Base-by-base conservation (phyloP, 2,329 filamentous ascomycete species). In the Aulographum hederae region DNA sequence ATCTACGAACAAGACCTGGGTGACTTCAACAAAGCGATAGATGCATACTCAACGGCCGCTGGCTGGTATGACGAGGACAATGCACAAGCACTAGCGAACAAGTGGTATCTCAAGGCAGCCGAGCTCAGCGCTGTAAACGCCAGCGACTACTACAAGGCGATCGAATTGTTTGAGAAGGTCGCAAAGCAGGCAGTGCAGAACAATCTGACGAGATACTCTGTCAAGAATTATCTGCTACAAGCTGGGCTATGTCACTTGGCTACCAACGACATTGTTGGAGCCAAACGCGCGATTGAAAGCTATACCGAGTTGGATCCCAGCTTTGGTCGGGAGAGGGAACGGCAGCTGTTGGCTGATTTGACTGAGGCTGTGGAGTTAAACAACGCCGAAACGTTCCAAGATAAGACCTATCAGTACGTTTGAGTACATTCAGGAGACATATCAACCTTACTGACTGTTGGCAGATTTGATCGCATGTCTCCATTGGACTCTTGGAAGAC, bases 141-240 rank as follows among this genome's bases (percentile, higher is more conserved):
- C 37, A 80, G 94, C 50, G 80, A 94, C 50, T 94, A 92, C 60
- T 74, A 75, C 60, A 81, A 77, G 54, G 71, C 82, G 15, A 36
- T 35, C 15, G 45, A 44, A 19, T 43, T 52, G 42, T 94, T 78
- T 58, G 86, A 95, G 53, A 74, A 77, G 46, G 81, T 94, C 30
- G 78, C 82, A 26, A 66, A 69, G 35, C 67, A 69, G 27, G 78
- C 77, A 21, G 73, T 93, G 45, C 74, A 74, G 54, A 94, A 91
- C 62, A 89, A 91, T 53, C 63, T 93, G 36, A 86, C 91, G 79
- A 79, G 76, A 51, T 92, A 81, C 70, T 81, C 73, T 30, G 82
- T 95, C 40, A 95, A 94, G 57, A 84, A 94, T 41, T 94, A 94
- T 58, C 75, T 94, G 47, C 67, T 95, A 47, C 93, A 94, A 60